Evolutionary conservation across 805 yeast genomes (phyloP), one percentile per base, ranked within the genome.

Genomic region (Zygotorulaspora chibaensis): DNA sequence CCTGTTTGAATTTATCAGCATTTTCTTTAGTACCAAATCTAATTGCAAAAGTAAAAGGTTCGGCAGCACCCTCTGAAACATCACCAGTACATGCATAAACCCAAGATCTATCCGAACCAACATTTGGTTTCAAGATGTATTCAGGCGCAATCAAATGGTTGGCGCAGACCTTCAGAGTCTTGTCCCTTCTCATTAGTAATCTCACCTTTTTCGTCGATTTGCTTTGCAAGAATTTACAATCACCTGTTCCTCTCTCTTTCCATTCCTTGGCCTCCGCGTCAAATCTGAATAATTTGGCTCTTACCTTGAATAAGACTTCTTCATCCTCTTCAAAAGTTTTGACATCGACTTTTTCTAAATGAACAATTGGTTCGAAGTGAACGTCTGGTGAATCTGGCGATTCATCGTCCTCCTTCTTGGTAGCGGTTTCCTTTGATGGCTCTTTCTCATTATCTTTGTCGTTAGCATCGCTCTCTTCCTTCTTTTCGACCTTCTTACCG

Each of bases 221-320:
- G 75, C 91, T 96, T 74, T 91, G 77, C 67, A 93, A 80, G 71
- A 93, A 87, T 72, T 93, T 88, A 60, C 89, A 96, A 65, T 93
- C 99, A 63, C 99, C 99, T 29, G 96, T 88, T 61, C 99, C 99
- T 76, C 99, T 87, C 77, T 93, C 99, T 71, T 93, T 93, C 99
- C 99, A 93, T 72, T 93, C 98, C 63, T 83, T 84, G 43, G 82
- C 61, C 50, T 88, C 96, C 35, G 81, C 77, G 61, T 83, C 83
- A 75, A 85, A 91, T 71, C 88, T 85, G 77, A 91, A 93, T 65
- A 93, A 76, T 72, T 93, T 93, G 56, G 99, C 97, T 66, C 99
- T 80, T 57, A 87, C 87, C 72, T 93, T 93, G 72, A 71, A 83
- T 52, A 83, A 61, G 18, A 80, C 86, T 47, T 85, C 91, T 72